Evolutionary conservation across 2,329 filamentous ascomycete genomes (phyloP).

Genomic region (Didymosphaeria variabile): DNA sequence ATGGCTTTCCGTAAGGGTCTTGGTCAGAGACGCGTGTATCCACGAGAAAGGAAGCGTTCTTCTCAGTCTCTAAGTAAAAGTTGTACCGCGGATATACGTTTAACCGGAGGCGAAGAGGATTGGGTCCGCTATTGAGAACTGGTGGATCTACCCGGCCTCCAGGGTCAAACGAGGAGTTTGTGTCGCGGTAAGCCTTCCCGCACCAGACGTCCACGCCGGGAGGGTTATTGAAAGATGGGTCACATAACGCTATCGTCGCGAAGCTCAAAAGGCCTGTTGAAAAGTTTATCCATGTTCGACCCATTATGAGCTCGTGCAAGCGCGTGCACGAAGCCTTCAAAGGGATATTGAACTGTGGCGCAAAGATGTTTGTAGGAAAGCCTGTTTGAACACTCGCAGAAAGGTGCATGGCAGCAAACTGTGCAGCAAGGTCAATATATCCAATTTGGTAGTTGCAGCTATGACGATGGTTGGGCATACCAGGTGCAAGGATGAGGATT

Average conservation of each 20-base stretch:
- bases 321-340: neutral
- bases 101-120: conserved; percentile 42
- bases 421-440: neutral
- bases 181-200: conserved; percentile 57
- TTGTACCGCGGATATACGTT: conserved; percentile 56
- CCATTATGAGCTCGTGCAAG: neutral
- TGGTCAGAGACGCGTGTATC: conserved; percentile 60
- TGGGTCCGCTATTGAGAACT: conserved; percentile 19
- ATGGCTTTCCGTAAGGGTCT: conserved; percentile 46
- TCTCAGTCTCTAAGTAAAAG: conserved; percentile 56
- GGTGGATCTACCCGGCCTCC: conserved; percentile 59
- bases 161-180: conserved; percentile 58
- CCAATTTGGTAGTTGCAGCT: no score
- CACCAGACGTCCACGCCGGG: conserved; percentile 57
- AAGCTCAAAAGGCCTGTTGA: neutral
- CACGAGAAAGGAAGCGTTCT: conserved; percentile 60
- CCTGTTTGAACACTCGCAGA: neutral
- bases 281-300: neutral
- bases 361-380: neutral
- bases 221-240: conserved; percentile 13
- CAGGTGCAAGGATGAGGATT: conserved; percentile 1
- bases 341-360: neutral
- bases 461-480: conserved; percentile 4
- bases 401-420: neutral
- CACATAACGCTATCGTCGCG: neutral